These are phyloP conservation scores for Aspergillus tanneri DNA, from an alignment of 2,329 filamentous ascomycete species.

Conservation along the genomic window DNA sequence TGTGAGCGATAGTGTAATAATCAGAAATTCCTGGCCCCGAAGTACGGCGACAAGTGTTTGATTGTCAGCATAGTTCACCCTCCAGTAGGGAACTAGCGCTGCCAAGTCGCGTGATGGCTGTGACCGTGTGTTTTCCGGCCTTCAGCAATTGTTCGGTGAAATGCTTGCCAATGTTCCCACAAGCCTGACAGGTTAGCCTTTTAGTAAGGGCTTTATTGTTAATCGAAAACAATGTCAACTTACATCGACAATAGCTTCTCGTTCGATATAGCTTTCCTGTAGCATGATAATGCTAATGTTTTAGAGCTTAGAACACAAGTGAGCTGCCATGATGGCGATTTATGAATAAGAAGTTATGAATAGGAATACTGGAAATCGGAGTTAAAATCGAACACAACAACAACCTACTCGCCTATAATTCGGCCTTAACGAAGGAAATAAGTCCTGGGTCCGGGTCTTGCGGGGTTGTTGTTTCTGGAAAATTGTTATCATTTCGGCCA, in stretches of 20 bases:
- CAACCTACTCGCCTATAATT: too few species aligned
- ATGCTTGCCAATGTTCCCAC: constrained; percentile 30
- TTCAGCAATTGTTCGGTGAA: constrained; percentile 41
- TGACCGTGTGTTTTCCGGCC: constrained; percentile 52
- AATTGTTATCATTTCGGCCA: too few species aligned
- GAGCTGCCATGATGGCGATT: too few species aligned
- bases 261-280: constrained; percentile 21
- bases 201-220: constrained; percentile 8
- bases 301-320: too few species aligned
- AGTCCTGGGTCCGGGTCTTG: too few species aligned
- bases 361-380: too few species aligned
- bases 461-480: too few species aligned
- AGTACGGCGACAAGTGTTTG: constrained; percentile 46
- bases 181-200: constrained; percentile 27
- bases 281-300: too few species aligned
- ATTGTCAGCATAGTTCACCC: not conserved
- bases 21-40: constrained; percentile 55
- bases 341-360: too few species aligned
- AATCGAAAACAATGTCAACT: constrained; percentile 5
- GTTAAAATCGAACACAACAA: too few species aligned
- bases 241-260: constrained; percentile 41
- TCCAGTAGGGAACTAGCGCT: not conserved
- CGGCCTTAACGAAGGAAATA: too few species aligned
- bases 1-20: constrained; percentile 52
- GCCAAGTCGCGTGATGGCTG: constrained; percentile 50